Conservation (phyloP, 1,284 basidiomycete species). For the Chalciporus sp. region DNA sequence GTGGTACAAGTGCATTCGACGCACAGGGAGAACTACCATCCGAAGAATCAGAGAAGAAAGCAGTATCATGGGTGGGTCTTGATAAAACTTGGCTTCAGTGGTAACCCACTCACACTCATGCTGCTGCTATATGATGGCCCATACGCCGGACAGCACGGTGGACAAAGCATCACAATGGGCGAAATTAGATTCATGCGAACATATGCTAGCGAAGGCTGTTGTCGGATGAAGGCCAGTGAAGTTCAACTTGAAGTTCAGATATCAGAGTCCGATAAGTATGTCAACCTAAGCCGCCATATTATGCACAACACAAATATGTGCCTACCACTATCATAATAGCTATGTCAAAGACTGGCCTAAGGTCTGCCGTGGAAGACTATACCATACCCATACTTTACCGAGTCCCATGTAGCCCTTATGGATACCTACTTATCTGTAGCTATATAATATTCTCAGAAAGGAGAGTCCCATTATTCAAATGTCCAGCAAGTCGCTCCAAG, state of each 20-base stretch:
- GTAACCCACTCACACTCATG: not conserved
- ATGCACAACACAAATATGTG: too few species aligned
- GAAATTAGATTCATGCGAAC: not conserved
- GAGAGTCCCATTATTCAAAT: too few species aligned
- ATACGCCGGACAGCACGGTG: not conserved
- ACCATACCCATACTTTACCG: not conserved
- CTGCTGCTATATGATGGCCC: not conserved
- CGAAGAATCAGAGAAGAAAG: not conserved
- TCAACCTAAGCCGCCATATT: too few species aligned
- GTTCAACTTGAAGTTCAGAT: not conserved
- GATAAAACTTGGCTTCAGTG: too few species aligned
- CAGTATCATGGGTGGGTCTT: not conserved
- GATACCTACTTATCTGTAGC: not conserved
- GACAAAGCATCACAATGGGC: not conserved
- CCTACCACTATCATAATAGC: too few species aligned
- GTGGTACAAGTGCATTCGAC: not conserved
- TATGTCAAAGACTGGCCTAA: too few species aligned
- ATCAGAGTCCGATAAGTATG: too few species aligned
- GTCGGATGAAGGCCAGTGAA: not conserved
- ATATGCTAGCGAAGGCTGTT: not conserved
- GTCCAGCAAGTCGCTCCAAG: too few species aligned
- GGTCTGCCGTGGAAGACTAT: too few species aligned
- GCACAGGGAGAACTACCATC: not conserved
- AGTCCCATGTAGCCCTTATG: not conserved
- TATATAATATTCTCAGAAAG: not conserved